These are phyloP conservation scores for Neospora caninum DNA, from an alignment of 169 alveolate genomes.

Conservation along the genomic window DNA sequence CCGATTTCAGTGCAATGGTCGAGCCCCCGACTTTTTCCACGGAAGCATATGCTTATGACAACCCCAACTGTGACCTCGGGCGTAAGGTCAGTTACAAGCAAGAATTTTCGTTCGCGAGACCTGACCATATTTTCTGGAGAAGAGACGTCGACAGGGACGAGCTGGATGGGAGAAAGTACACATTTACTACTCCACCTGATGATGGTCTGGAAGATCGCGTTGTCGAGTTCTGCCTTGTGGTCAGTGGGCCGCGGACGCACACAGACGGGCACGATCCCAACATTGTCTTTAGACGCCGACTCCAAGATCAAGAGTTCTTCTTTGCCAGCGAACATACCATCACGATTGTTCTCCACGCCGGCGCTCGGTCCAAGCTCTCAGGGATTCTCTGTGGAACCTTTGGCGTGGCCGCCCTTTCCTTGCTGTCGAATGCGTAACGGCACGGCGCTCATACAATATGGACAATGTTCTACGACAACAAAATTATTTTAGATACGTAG, in stretches of 20 bases:
- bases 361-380: background rate
- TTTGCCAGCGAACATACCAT: background rate
- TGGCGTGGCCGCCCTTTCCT: background rate
- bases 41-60: slow-evolving; percentile 7
- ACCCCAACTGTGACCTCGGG: slow-evolving; percentile 28
- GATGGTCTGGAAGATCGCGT: background rate
- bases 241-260: background rate
- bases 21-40: slow-evolving; percentile 33
- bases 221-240: slow-evolving; percentile 25
- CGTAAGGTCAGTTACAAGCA: background rate
- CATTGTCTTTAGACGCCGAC: slow-evolving; percentile 24
- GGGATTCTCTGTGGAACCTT: background rate
- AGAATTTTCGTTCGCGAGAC: background rate
- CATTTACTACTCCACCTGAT: background rate
- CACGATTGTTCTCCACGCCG: slow-evolving; percentile 13
- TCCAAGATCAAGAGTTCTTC: background rate
- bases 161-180: slow-evolving; percentile 36
- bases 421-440: background rate
- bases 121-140: slow-evolving; percentile 8
- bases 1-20: background rate
- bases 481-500: too few species aligned
- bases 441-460: too few species aligned
- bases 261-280: background rate
- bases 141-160: slow-evolving; percentile 9
- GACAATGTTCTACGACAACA: too few species aligned